Base-by-base conservation (phyloP, 2,329 filamentous ascomycete genomes). In the Claviceps quebecensis region DNA sequence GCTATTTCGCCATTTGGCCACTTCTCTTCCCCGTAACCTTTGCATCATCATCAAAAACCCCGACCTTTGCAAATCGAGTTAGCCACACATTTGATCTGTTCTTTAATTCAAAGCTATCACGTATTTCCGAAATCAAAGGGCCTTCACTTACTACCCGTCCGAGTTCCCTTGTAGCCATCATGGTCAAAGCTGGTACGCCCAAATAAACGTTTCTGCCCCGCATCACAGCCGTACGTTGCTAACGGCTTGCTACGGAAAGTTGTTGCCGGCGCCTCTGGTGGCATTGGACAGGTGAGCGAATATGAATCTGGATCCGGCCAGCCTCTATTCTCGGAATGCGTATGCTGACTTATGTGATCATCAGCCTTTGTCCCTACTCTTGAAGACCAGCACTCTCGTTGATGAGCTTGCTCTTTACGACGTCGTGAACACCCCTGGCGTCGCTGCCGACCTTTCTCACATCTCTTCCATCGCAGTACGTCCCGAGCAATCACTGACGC, bases 341-440 rank as follows among this genome's bases (percentile, higher is more conserved):
- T 17, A 52, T 43, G 53, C 59, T 63, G 53, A 63, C 53, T 53
- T 56, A 39, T 53, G 44, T 17, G 45, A 66, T 38, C 41, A 50
- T 26, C 52, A 97, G 90, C 93, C 93, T 61, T 80, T 98, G 64
- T 98, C 93, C 59, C 87, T 98, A 60, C 86, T 98, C 63, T 80
- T 97, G 68, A 98, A 98, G 81, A 81, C 86, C 60, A 87, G 78
- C 66, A 86, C 89, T 58, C 81, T 88, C 65, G 78, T 98, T 64
- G 85, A 91, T 64, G 87, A 97, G 76, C 87, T 98, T 63, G 78
- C 89, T 55, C 86, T 98, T 63, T 98, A 96, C 78, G 93, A 98
- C 95, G 90, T 98, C 60, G 91, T 97, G 72, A 96, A 97, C 80
- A 94, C 89, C 48, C 90, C 89, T 62, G 93, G 93, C 72, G 93